Base-by-base conservation (phyloP, 1,284 basidiomycete genomes). In the Ustilago tritici region DNA sequence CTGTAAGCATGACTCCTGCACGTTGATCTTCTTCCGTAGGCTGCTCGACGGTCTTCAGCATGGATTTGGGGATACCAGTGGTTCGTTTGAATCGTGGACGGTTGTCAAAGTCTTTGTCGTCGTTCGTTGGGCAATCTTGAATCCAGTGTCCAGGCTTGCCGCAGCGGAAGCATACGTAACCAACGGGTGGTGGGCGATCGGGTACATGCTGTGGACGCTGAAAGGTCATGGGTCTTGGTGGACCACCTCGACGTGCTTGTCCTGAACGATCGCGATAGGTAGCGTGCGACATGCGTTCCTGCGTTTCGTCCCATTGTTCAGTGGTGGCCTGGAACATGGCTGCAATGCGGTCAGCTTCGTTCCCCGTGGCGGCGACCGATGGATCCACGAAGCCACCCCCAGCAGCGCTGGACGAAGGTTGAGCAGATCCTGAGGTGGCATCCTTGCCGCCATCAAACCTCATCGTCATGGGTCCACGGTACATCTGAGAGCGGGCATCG, bases 91-190 rank as follows among this genome's bases (percentile, higher is more conserved):
- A 95, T 35, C 95, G 92, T 60, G 96, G 96, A 69, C 93, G 90
- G 82, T 98, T 93, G 87, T 97, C 94, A 78, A 92, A 97, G 40
- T 95, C 94, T 41, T 93, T 92, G 86, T 99, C 94, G 80, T 93
- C 95, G 86, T 98, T 98, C 4, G 95, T 97, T 0, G 97, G 97
- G 85, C 97, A 99, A 78, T 97, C 94, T 86, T 99, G 96, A 78
- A 99, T 99, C 97, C 97, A 99, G 85, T 99, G 97, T 10, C 84
- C 84, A 56, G 98, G 97, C 87, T 97, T 93, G 49, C 95, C 95
- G 87, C 97, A 99, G 46, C 97, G 92, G 87, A 98, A 98, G 86
- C 97, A 99, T n/a, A 99, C 95, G 88, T 99, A 99, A 63, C 95
- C 97, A n/a, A 75, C 64, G 4, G 83, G 83, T 23, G 83, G 83